Percentiles rank a stretch among this genome's conserved stretches.
Evolutionary conservation across 306 rosid species (phyloP).

Genomic region (Luffa acutangula): DNA sequence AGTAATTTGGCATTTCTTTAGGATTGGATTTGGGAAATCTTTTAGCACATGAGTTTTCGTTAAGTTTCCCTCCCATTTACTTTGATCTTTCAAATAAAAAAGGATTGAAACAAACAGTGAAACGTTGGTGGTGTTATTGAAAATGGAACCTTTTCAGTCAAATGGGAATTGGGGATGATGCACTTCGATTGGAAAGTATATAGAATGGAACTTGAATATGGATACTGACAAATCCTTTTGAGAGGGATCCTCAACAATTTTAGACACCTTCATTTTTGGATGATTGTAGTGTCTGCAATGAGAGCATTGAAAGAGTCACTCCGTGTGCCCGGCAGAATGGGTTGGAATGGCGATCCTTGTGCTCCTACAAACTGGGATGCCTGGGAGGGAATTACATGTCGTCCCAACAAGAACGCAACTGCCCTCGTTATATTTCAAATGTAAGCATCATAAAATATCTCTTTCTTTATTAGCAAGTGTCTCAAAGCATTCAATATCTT

Average conservation of each 20-base stretch:
- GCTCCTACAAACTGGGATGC: conserved; percentile 97
- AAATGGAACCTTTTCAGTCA: not conserved
- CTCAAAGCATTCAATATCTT: not conserved
- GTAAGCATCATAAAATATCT: conserved; percentile 30
- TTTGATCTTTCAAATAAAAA: not conserved
- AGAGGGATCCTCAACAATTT: not conserved
- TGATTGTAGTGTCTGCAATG: conserved; percentile 57
- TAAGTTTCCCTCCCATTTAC: not conserved
- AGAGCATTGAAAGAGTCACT: conserved; percentile 79
- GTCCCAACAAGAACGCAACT: conserved; percentile 34
- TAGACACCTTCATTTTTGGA: not conserved
- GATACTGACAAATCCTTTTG: not conserved
- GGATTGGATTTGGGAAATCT: not conserved
- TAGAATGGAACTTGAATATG: not conserved
- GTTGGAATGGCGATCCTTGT: conserved; percentile 99
- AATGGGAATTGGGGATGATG: not conserved
- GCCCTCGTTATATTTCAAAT: conserved; percentile 72
- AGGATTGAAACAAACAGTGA: not conserved
- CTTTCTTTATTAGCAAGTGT: not conserved
- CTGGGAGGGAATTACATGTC: conserved; percentile 98
- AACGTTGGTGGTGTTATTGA: not conserved
- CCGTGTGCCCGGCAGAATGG: conserved; percentile 85
- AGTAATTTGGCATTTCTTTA: not conserved
- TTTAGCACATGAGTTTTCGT: not conserved
- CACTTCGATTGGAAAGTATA: not conserved